Percentiles rank a stretch among this genome's conserved stretches.
These are phyloP conservation scores for Botrytis pseudocinerea DNA, from an alignment of 2,329 filamentous ascomycete genomes.

Conservation along the genomic window DNA sequence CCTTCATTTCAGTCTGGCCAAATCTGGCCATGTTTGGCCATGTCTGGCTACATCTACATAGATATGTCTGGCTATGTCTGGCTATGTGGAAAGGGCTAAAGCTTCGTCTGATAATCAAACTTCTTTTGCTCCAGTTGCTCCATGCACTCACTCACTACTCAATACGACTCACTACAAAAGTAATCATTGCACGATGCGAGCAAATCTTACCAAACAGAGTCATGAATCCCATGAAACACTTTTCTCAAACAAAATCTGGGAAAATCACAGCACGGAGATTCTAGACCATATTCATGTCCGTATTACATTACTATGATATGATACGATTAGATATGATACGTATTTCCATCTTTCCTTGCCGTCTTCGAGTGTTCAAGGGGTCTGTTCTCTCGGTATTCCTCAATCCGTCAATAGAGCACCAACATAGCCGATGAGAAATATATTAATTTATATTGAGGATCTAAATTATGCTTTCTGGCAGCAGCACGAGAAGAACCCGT, in stretches of 20 bases:
- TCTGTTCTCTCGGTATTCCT: constrained; percentile 5
- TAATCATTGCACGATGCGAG: background rate
- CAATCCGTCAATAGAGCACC: background rate
- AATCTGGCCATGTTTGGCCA: background rate
- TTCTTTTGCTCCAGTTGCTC: background rate
- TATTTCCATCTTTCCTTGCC: background rate
- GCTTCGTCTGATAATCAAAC: background rate
- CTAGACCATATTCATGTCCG: background rate
- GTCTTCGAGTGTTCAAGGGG: background rate
- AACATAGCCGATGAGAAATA: constrained; percentile 13
- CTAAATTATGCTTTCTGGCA: constrained; percentile 6
- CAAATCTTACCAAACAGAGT: constrained; percentile 1
- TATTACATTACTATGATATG: background rate
- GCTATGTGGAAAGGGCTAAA: background rate
- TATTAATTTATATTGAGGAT: constrained; percentile 8
- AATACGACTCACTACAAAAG: background rate
- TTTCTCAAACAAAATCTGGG: background rate
- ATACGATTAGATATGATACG: background rate
- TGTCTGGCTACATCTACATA: too few relatives aligned
- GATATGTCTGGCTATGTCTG: background rate
- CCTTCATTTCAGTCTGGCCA: constrained; percentile 1
- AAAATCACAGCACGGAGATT: background rate
- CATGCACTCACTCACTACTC: background rate
- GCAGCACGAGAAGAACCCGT: background rate
- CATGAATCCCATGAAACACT: background rate